Base-by-base conservation (phyloP, 2,329 filamentous ascomycete genomes). In the Penicillium sp. region DNA sequence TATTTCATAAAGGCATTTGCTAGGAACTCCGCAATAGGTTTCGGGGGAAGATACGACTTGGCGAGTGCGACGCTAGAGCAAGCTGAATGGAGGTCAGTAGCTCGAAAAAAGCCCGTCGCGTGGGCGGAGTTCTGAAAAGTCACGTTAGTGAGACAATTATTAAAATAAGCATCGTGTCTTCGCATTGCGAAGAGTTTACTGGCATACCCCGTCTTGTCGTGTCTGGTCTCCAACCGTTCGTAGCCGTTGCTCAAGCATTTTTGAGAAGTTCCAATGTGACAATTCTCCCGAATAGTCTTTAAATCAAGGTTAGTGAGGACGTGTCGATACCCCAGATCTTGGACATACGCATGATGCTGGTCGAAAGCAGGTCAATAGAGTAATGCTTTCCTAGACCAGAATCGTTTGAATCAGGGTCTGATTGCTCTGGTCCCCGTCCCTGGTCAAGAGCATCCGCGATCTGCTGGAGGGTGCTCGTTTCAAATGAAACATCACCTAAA, bases 231-330 rank as follows among this genome's bases (percentile, higher is more conserved):
- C 45, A 30, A 30, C 14, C 8, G 45, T 48, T 48, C 26, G 45
- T 11, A 48, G 26, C 14, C 45, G 45, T 7, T 26, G 26, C 26
- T 48, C 45, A n/a, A 48, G 45, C 45, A 48, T 48, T 30, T 16
- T 48, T 14, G 45, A 48, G 26, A 48, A 48, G 25, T 48, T 48
- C 45, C 45, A 48, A 48, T 48, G 45, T 16, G 45, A 48, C 26
- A 48, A 11, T 3, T 48, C 45, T 10, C 45, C 45, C 14, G 45
- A 48, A 48, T 48, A 48, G 19, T 30, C 45, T 48, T 4, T 43
- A 1, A 2, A 43, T 3, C 4, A 10, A 43, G 40, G 19, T 43
- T 13, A 43, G 19, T 22, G 6, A 2, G 3, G 40, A 22, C 1
- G 25, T 2, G 19, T 19, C 38, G 3, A 19, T 42, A 25, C 19